Base-by-base conservation (phyloP, 176 grass and related monocot genomes). In the Carex scoparia region DNA sequence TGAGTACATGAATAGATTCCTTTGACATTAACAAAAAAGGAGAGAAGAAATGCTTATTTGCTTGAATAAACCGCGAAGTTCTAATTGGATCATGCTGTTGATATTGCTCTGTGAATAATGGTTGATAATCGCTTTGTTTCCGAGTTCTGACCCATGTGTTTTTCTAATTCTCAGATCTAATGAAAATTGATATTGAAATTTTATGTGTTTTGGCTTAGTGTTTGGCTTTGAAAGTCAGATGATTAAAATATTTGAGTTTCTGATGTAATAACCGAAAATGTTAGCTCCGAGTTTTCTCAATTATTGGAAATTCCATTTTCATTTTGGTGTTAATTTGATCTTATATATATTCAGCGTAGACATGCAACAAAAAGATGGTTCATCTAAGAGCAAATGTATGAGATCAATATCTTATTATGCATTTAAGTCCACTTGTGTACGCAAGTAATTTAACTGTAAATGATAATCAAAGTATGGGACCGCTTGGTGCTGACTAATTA, bases 1-100 rank as follows among this genome's bases (percentile, higher is more conserved):
- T 37, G 87, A 91, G 18, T 92, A 88, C 53, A 88, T 95, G 35
- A 53, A 91, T 49, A 69, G n/a, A 18, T 68, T 92, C 51, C 73
- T 92, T 16, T 90, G 38, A 88, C 33, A 28, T 16, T 72, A 61
- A 61, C 59, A 6, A 61, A n/a, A 61, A 7, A 61, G 59, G 14
- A 15, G 58, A 61, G 59, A 61, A 19, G 16, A 61, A 61, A n/a
- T 61, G 15, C 18, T 61, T 18, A 15, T 61, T 7, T n/a, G 6
- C 56, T 59, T 59, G 13, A 59, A 59, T 59, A 7, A 59, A 59
- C 16, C 18, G 0, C 55, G 18, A 16, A 16, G 4, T 60, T 4
- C 56, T 59, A 16, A 16, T 16, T 59, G 15, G 14, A 59, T 59
- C 57, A 18, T 59, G 15, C 57, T 55, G 11, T 18, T 59, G 57